A percentile compares a stretch with the other conserved stretches of the same genome.
Evolutionary conservation across 1,139 yeast genomes (phyloP).

Genomic region (Candida dubliniensis): DNA sequence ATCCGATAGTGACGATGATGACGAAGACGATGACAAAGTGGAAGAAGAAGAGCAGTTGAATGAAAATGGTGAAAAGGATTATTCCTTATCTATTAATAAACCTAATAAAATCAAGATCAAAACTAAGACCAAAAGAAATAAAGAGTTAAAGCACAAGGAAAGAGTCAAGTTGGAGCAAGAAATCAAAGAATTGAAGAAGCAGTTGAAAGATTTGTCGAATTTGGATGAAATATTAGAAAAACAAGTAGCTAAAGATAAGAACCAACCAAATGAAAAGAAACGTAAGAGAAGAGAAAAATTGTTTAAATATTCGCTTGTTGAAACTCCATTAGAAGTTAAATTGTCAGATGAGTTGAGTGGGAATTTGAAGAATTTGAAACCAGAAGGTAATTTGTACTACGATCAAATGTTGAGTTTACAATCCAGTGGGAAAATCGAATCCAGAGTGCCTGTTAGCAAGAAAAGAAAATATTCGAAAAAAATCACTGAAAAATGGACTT

Average conservation of each 20-base stretch:
- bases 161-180: slow-evolving; percentile 55
- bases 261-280: slow-evolving; percentile 20
- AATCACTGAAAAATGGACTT: slow-evolving; percentile 88
- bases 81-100: slow-evolving; percentile 64
- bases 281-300: slow-evolving; percentile 33
- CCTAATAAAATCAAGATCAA: slow-evolving; percentile 72
- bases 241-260: slow-evolving; percentile 25
- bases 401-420: slow-evolving; percentile 84
- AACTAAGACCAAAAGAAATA: slow-evolving; percentile 76
- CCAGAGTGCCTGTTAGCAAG: slow-evolving; percentile 71
- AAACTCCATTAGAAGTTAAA: slow-evolving; percentile 78
- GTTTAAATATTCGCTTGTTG: slow-evolving; percentile 58
- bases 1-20: slow-evolving; percentile 18
- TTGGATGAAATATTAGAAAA: slow-evolving; percentile 51
- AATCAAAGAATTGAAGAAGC: slow-evolving; percentile 56
- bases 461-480: slow-evolving; percentile 69
- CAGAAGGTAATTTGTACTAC: slow-evolving; percentile 85
- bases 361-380: slow-evolving; percentile 77
- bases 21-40: slow-evolving; percentile 54
- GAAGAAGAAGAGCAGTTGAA: slow-evolving; percentile 35
- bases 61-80: slow-evolving; percentile 25
- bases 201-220: slow-evolving; percentile 57
- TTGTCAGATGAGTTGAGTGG: slow-evolving; percentile 86
- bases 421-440: slow-evolving; percentile 80
- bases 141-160: slow-evolving; percentile 64